A percentile compares a stretch with the other conserved stretches of the same genome.
phyloP scores from a whole-genome alignment of 2,329 filamentous ascomycete species.

The Gnomoniopsis sp. region DNA sequence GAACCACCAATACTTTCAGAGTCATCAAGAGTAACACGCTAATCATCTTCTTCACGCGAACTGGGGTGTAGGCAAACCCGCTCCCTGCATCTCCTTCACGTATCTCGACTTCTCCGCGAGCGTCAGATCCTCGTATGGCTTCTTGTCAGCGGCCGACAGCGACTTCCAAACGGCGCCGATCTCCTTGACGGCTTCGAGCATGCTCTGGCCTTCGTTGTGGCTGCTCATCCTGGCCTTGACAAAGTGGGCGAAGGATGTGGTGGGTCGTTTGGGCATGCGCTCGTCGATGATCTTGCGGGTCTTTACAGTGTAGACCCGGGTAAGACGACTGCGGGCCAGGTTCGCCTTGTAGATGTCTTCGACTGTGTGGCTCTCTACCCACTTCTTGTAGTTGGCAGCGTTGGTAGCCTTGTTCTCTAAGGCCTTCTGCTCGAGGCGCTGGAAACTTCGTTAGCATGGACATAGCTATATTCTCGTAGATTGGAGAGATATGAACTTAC shows the following conservation, averaged over 20 bases:
- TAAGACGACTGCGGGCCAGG: constrained; percentile 41
- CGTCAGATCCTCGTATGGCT: constrained; percentile 34
- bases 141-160: constrained; percentile 34
- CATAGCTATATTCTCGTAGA: background rate
- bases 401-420: constrained; percentile 40
- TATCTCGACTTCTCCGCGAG: constrained; percentile 29
- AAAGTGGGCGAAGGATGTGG: constrained; percentile 34
- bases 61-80: background rate
- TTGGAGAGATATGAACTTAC: constrained; percentile 32
- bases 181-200: constrained; percentile 22
- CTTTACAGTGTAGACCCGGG: constrained; percentile 30
- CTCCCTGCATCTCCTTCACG: constrained; percentile 24
- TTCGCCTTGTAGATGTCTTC: constrained; percentile 44
- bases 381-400: constrained; percentile 37
- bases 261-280: constrained; percentile 40
- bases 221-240: constrained; percentile 35
- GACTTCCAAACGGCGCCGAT: constrained; percentile 40
- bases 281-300: constrained; percentile 38
- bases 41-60: background rate
- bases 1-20: background rate
- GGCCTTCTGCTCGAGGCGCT: constrained; percentile 35
- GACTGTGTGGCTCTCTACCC: constrained; percentile 43
- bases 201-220: constrained; percentile 14
- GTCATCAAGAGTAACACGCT: background rate
- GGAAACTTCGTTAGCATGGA: background rate